A percentile compares a stretch with the other conserved stretches of the same genome.
Conservation (phyloP, 2,329 filamentous ascomycete genomes). For the Aureobasidium uvarum region DNA sequence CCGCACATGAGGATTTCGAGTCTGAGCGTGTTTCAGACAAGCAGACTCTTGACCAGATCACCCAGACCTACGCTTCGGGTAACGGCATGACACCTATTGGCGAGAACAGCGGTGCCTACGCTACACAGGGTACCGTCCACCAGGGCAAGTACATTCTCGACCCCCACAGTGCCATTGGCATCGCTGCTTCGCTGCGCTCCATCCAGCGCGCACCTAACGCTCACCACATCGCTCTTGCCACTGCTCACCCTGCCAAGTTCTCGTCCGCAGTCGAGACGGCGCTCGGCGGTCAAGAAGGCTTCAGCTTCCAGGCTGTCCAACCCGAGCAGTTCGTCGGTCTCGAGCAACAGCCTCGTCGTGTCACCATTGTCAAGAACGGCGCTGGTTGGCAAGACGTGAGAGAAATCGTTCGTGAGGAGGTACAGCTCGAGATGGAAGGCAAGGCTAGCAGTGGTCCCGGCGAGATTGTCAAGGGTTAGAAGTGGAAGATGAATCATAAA, state of each 20-base stretch:
- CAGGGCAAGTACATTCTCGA: conserved; percentile 74
- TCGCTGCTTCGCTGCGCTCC: conserved; percentile 72
- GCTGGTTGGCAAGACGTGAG: conserved; percentile 71
- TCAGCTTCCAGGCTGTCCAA: conserved; percentile 74
- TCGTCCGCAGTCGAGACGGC: conserved; percentile 78
- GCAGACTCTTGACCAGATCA: conserved; percentile 51
- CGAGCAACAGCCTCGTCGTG: conserved; percentile 70
- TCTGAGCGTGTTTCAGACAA: conserved; percentile 67
- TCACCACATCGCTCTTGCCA: conserved; percentile 80
- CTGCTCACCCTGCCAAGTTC: conserved; percentile 96
- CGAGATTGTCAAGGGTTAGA: conserved; percentile 23
- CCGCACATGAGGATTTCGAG: conserved; percentile 72
- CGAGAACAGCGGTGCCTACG: conserved; percentile 38
- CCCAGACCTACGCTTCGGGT: conserved; percentile 41
- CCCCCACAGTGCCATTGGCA: conserved; percentile 86
- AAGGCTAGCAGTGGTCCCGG: conserved; percentile 25
- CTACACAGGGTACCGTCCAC: conserved; percentile 40
- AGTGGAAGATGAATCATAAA: not conserved
- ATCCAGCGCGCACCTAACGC: conserved; percentile 47
- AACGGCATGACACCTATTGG: conserved; percentile 33
- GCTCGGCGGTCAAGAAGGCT: conserved; percentile 66
- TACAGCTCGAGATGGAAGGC: conserved; percentile 50
- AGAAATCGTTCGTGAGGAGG: conserved; percentile 70
- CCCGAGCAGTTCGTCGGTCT: conserved; percentile 80
- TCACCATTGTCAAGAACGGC: conserved; percentile 64